Evolutionary conservation across 2,329 filamentous ascomycete species (phyloP), one percentile per base, ranked within the genome.

Genomic region (Ceratocystis eucalypticola): DNA sequence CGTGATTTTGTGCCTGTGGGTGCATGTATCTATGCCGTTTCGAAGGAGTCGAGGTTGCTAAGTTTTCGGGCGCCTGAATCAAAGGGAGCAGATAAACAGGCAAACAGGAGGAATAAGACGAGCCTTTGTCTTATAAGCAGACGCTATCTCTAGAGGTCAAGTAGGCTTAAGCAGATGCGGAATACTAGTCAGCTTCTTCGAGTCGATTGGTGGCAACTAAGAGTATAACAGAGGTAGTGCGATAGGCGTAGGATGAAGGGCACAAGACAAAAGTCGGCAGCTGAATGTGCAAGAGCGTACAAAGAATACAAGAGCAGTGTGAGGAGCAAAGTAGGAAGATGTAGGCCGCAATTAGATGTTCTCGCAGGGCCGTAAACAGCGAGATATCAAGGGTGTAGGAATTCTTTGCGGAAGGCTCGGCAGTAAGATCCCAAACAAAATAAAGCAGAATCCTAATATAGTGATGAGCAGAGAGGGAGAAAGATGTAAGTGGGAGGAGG

Each of bases 381-480:
- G 28, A 44, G 28, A 22, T 46, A 55, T 22, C 63, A 45, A 65
- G 22, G 61, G 61, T n/a, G 10, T 25, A 33, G 55, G 48, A 59
- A 37, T 59, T 59, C 55, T 59, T 59, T 59, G 55, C 55, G 55
- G 55, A 59, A 59, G 33, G 55, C 55, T 59, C 55, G 55, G 55
- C 55, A 59, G 55, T 37, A 59, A 59, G 55, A 59, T 37, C 55
- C 55, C 12, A 59, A 37, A 20, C 15, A 59, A 59, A 59, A 59
- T 20, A 59, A 30, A 30, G 55, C 55, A 59, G 55, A 59, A 59
- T 59, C 55, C 55, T 59, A 37, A 20, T 59, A 37, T 37, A 59
- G 28, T 10, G 17, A 33, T 53, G 20, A 22, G 15, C 62, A 25
- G 8, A 20, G 41, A 12, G 10, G 37, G 37, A 41, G 17, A 41